These are phyloP conservation scores for Fusarium xylarioides DNA, from an alignment of 2,329 filamentous ascomycete species.

Conservation along the genomic window DNA sequence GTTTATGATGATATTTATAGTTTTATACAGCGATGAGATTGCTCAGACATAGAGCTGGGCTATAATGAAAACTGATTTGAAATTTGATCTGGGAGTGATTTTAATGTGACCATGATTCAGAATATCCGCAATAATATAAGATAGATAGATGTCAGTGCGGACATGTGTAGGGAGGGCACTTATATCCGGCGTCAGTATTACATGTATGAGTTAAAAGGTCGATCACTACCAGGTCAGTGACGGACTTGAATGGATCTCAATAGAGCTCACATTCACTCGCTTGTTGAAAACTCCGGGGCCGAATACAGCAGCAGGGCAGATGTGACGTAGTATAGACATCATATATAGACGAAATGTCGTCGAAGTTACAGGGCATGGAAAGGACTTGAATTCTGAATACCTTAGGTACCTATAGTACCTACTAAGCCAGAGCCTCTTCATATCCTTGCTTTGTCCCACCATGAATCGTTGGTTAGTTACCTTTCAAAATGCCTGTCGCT, in stretches of 20 bases:
- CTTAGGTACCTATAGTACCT: background rate
- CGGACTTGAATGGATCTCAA: background rate
- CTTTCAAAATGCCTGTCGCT: background rate
- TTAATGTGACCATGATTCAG: background rate
- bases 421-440: background rate
- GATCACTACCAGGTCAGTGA: background rate
- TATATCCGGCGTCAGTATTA: background rate
- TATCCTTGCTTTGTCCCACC: background rate
- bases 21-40: slow-evolving; percentile 4
- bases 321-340: slow-evolving; percentile 27
- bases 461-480: background rate
- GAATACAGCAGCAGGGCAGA: background rate
- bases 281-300: background rate
- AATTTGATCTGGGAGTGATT: background rate
- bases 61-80: slow-evolving; percentile 23
- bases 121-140: background rate
- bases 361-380: background rate
- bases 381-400: background rate
- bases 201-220: background rate
- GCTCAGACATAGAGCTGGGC: slow-evolving; percentile 6
- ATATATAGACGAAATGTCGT: slow-evolving; percentile 7
- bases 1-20: slow-evolving; percentile 26
- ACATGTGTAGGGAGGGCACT: background rate
- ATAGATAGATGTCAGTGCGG: background rate
- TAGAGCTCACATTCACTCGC: background rate